Evolutionary conservation across 1,284 basidiomycete genomes (phyloP).

Genomic region (Porogramme epimiltina): DNA sequence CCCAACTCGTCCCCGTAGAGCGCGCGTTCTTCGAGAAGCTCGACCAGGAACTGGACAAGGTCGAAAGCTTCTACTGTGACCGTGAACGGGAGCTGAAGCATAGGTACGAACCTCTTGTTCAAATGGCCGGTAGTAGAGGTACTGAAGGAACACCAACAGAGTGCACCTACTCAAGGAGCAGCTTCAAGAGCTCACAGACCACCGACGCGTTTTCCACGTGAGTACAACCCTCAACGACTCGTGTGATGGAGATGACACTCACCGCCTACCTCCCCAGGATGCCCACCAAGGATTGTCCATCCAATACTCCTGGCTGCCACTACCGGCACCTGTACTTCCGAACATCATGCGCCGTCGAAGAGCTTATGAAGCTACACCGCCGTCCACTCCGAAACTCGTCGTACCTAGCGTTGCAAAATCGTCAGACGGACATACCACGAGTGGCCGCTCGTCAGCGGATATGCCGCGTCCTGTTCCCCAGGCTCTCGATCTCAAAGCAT

Average conservation of each 20-base stretch:
- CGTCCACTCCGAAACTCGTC: background rate
- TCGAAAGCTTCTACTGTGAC: slow-evolving; percentile 80
- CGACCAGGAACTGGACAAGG: slow-evolving; percentile 78
- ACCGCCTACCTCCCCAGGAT: slow-evolving; percentile 12
- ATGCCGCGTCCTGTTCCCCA: background rate
- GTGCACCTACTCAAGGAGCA: slow-evolving; percentile 59
- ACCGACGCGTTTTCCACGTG: slow-evolving; percentile 70
- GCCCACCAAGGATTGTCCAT: slow-evolving; percentile 14
- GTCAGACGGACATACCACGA: background rate
- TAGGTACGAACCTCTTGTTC: slow-evolving; percentile 32
- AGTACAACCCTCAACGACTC: too few relatives aligned
- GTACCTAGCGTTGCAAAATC: background rate
- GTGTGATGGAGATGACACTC: too few relatives aligned
- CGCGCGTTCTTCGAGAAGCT: slow-evolving; percentile 74
- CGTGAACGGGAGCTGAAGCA: slow-evolving; percentile 66
- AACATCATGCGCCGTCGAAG: slow-evolving; percentile 13
- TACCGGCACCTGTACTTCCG: slow-evolving; percentile 13
- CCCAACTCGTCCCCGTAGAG: slow-evolving; percentile 60
- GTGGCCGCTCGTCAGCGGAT: background rate
- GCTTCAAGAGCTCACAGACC: slow-evolving; percentile 73
- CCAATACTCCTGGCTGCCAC: slow-evolving; percentile 13
- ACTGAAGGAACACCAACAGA: background rate
- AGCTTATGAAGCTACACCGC: background rate
- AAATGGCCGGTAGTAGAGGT: background rate
- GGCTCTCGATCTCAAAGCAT: background rate